A percentile compares a stretch with the other conserved stretches of the same genome.
Conservation (phyloP, 805 yeast genomes). For the Myxozyma monticola region DNA sequence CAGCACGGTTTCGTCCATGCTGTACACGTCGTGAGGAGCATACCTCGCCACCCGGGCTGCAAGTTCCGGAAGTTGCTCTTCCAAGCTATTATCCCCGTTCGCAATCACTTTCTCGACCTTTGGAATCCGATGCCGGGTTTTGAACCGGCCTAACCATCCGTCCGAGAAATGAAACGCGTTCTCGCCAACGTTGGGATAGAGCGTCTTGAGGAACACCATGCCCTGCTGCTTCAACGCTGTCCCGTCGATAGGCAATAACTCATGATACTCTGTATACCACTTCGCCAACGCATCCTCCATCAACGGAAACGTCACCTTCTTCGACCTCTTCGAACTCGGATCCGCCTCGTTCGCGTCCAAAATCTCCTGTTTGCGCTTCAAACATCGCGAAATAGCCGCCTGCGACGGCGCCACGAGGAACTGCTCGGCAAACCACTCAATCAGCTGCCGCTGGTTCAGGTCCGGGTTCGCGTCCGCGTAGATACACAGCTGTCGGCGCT, state of each 20-base stretch:
- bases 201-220: conserved; percentile 15
- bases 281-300: conserved; percentile 28
- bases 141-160: conserved; percentile 30
- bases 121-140: conserved; percentile 17
- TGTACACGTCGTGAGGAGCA: conserved; percentile 19
- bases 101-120: neutral
- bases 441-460: conserved; percentile 22
- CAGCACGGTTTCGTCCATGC: conserved; percentile 22
- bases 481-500: conserved; percentile 26
- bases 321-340: conserved; percentile 19
- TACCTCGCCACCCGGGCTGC: conserved; percentile 19
- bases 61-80: conserved; percentile 16
- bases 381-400: conserved; percentile 29
- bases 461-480: conserved; percentile 26
- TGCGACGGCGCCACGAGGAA: conserved; percentile 26
- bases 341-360: conserved; percentile 5
- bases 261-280: conserved; percentile 25
- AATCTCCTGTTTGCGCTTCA: conserved; percentile 26
- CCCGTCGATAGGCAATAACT: conserved; percentile 24
- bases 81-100: neutral
- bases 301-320: conserved; percentile 27
- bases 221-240: conserved; percentile 24
- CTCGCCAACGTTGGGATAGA: conserved; percentile 18
- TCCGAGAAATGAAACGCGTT: conserved; percentile 27
- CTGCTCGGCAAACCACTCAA: conserved; percentile 19